Evolutionary conservation across 2,329 filamentous ascomycete species (phyloP).

Genomic region (Biscogniauxia mediterranea): DNA sequence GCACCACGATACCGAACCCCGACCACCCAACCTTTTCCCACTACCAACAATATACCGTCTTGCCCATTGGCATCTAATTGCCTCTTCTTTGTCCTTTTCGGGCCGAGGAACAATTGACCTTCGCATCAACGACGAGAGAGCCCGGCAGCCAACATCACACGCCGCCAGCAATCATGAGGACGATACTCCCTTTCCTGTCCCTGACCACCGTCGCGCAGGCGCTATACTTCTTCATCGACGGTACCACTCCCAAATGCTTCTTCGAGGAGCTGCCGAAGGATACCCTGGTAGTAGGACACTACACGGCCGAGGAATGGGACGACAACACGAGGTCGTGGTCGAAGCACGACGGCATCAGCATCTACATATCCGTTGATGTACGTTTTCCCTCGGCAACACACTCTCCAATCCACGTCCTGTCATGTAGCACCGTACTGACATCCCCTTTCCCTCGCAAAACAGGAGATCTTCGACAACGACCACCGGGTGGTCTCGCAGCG

Average conservation of each 20-base stretch:
- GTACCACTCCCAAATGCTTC: constrained; percentile 86
- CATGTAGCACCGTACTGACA: background rate
- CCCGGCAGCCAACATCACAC: no score
- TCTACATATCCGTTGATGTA: constrained; percentile 89
- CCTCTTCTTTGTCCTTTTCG: background rate
- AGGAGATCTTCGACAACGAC: constrained; percentile 95
- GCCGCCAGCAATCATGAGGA: constrained; percentile 46
- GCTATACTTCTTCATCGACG: constrained; percentile 95
- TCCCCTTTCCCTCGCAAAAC: constrained; percentile 2
- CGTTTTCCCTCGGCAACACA: constrained; percentile 27
- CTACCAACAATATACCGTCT: constrained; percentile 2
- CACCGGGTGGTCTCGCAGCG: constrained; percentile 92
- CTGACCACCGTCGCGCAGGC: constrained; percentile 69
- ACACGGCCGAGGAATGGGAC: constrained; percentile 82
- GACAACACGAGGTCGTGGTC: constrained; percentile 65
- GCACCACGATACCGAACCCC: background rate
- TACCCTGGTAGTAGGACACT: constrained; percentile 92
- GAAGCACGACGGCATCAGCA: constrained; percentile 71
- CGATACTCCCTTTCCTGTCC: constrained; percentile 63
- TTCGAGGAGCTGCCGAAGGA: constrained; percentile 98
- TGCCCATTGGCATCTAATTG: background rate
- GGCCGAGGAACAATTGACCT: background rate
- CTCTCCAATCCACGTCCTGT: background rate
- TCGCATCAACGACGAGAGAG: background rate
- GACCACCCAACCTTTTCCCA: background rate